phyloP scores from a whole-genome alignment of 495 filamentous ascomycete genomes.

The Parmelia sp. region DNA sequence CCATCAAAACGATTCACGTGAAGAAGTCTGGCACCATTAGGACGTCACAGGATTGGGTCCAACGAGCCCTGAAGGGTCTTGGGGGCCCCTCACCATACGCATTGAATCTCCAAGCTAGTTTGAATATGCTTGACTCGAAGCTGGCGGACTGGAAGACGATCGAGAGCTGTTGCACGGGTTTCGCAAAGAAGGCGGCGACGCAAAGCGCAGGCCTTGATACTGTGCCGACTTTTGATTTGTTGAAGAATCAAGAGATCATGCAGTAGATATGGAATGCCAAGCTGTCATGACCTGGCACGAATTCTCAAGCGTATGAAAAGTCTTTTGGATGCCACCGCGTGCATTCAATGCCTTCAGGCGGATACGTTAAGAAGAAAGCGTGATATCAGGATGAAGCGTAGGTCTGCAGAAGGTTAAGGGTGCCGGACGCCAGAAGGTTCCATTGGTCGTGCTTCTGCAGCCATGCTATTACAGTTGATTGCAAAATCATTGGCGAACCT shows the following conservation, averaged over 20 bases:
- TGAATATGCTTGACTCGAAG: background rate
- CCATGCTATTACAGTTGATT: too few relatives aligned
- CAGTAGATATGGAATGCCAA: background rate
- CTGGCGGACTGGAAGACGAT: background rate
- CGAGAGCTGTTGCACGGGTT: background rate
- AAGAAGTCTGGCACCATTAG: background rate
- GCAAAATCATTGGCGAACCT: too few relatives aligned
- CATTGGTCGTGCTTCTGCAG: background rate
- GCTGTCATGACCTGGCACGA: too few relatives aligned
- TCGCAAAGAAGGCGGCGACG: background rate
- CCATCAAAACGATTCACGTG: background rate
- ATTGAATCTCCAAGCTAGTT: too few relatives aligned
- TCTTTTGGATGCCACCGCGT: too few relatives aligned
- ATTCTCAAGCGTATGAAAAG: too few relatives aligned
- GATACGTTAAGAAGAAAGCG: too few relatives aligned
- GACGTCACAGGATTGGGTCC: background rate
- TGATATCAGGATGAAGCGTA: too few relatives aligned
- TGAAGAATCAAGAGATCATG: background rate
- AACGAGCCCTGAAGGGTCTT: background rate
- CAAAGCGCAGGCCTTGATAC: background rate
- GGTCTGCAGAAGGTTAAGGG: too few relatives aligned
- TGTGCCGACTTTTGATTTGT: background rate
- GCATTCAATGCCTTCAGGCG: too few relatives aligned
- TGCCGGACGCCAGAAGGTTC: too few relatives aligned
- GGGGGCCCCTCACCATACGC: background rate